Evolutionary conservation across 2,329 filamentous ascomycete genomes (phyloP).

Genomic region (Stachybotrys chartarum): DNA sequence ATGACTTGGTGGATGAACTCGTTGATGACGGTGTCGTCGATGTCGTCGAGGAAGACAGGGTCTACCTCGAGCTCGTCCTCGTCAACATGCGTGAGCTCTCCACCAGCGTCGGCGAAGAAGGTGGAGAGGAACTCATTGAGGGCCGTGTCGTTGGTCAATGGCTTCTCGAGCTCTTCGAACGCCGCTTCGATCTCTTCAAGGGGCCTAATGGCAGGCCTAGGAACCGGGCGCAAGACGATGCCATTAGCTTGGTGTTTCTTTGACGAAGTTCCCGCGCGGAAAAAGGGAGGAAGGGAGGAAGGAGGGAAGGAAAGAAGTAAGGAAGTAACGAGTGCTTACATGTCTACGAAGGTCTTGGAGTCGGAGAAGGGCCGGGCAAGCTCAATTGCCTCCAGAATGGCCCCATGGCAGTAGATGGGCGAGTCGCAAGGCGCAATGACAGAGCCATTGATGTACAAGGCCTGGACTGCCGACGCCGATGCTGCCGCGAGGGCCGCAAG

Average conservation of each 20-base stretch:
- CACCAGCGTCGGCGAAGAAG: slow-evolving; percentile 57
- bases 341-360: slow-evolving; percentile 66
- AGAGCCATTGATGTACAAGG: slow-evolving; percentile 53
- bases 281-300: no score
- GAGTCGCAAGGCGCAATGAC: slow-evolving; percentile 60
- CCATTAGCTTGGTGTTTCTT: neutral
- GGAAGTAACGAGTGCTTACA: slow-evolving; percentile 33
- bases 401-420: slow-evolving; percentile 59
- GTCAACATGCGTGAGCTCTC: slow-evolving; percentile 51
- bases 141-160: slow-evolving; percentile 55
- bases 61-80: slow-evolving; percentile 44
- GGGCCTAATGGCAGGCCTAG: slow-evolving; percentile 51
- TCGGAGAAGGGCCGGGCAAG: slow-evolving; percentile 57
- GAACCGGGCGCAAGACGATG: neutral
- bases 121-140: slow-evolving; percentile 54
- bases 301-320: neutral
- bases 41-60: slow-evolving; percentile 47
- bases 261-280: no score
- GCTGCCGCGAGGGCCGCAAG: slow-evolving; percentile 19
- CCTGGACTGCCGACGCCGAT: slow-evolving; percentile 23
- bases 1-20: slow-evolving; percentile 59
- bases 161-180: slow-evolving; percentile 51
- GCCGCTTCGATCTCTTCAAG: slow-evolving; percentile 54
- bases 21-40: slow-evolving; percentile 50
- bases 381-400: slow-evolving; percentile 55